Conservation (phyloP, 106 monocot species). For the Xerophyta viscosa region DNA sequence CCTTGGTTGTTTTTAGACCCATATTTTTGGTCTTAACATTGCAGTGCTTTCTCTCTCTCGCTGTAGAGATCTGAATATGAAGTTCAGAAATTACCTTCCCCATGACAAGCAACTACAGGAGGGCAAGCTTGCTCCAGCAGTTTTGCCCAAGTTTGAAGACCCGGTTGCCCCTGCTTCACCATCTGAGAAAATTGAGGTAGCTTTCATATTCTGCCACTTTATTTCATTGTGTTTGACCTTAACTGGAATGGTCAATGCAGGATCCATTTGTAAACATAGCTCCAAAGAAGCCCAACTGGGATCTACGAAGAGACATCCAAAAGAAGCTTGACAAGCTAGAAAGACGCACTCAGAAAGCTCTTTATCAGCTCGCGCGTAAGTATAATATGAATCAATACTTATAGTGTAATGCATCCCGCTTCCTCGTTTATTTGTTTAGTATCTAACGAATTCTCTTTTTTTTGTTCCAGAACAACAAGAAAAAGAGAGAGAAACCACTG, state of each 20-base stretch:
- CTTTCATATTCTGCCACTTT: background rate
- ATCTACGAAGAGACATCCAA: slow-evolving; percentile 85
- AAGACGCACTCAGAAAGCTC: slow-evolving; percentile 85
- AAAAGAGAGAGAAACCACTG: slow-evolving; percentile 41
- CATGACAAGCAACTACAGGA: slow-evolving; percentile 89
- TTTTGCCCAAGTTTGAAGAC: slow-evolving; percentile 92
- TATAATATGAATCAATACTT: too few relatives aligned
- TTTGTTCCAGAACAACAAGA: slow-evolving; percentile 66
- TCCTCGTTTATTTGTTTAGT: too few relatives aligned
- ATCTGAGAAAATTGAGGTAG: slow-evolving; percentile 67
- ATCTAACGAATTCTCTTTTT: background rate
- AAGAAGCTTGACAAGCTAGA: slow-evolving; percentile 96
- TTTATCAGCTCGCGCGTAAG: slow-evolving; percentile 68
- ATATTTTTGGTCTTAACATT: too few relatives aligned
- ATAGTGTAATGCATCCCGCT: too few relatives aligned
- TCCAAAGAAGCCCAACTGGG: slow-evolving; percentile 99
- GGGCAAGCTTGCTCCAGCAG: slow-evolving; percentile 65
- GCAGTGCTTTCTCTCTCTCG: too few relatives aligned
- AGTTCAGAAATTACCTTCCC: slow-evolving; percentile 83
- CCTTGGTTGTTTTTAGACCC: too few relatives aligned
- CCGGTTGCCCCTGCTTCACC: slow-evolving; percentile 41
- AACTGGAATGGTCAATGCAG: slow-evolving; percentile 20
- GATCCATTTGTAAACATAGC: slow-evolving; percentile 96
- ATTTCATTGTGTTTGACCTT: background rate
- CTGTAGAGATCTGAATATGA: too few relatives aligned